phyloP scores from a whole-genome alignment of 148 eudicot species.

The Rhododendron griersonianum region DNA sequence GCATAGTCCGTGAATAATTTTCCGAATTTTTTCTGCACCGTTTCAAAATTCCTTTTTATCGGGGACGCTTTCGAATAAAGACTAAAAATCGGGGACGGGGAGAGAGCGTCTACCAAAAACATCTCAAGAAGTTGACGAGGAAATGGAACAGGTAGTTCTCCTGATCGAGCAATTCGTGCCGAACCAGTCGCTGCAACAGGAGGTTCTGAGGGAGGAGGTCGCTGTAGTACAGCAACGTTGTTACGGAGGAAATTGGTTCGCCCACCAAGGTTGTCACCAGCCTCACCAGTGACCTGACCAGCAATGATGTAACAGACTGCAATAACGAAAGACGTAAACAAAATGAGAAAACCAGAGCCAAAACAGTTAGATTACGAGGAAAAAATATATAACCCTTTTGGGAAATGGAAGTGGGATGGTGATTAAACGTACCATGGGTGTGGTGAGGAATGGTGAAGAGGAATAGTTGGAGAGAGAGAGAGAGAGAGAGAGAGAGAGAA shows the following conservation, averaged over 20 bases:
- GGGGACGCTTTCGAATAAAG: not conserved
- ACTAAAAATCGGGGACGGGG: not conserved
- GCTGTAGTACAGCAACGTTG: conserved; percentile 47
- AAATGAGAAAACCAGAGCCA: not conserved
- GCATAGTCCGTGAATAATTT: not conserved
- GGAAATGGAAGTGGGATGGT: not conserved
- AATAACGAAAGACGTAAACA: not conserved
- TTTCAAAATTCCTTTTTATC: not conserved
- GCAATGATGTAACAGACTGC: conserved; percentile 39
- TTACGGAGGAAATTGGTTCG: conserved; percentile 40
- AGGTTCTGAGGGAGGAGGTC: conserved; percentile 43
- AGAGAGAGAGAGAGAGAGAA: conserved; percentile 2
- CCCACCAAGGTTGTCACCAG: conserved; percentile 31
- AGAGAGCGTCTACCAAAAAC: conserved; percentile 33
- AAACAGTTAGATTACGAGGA: not conserved
- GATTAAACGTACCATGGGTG: conserved; percentile 13
- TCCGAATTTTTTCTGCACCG: not conserved
- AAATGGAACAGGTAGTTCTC: conserved; percentile 47
- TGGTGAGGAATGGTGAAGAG: not conserved
- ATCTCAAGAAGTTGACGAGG: conserved; percentile 48
- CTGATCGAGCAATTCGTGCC: conserved; percentile 39
- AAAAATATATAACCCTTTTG: not conserved
- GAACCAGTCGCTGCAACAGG: conserved; percentile 41
- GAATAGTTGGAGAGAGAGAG: not conserved
- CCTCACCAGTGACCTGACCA: conserved; percentile 39